Evolutionary conservation across 2,329 filamentous ascomycete genomes (phyloP).

Genomic region (Sclerotinia subarctica): DNA sequence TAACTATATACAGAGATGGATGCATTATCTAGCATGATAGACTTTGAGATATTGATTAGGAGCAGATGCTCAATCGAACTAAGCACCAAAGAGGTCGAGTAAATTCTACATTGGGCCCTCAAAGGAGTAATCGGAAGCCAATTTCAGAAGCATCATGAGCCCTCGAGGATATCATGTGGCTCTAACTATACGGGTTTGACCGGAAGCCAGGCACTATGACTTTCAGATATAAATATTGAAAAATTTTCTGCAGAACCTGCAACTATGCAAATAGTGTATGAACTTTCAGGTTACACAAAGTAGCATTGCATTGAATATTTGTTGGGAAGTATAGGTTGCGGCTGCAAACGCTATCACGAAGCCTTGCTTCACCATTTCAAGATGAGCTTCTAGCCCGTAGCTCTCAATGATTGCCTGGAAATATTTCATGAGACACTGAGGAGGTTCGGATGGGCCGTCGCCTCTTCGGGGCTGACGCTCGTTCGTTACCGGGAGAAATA

Average conservation of each 20-base stretch:
- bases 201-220: slow-evolving; percentile 1
- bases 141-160: slow-evolving; percentile 3
- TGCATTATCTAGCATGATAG: slow-evolving; percentile 12
- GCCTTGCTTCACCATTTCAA: slow-evolving; percentile 6
- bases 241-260: background rate
- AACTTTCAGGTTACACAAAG: slow-evolving; percentile 1
- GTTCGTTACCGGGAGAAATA: background rate
- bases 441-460: background rate
- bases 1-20: background rate
- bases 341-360: background rate
- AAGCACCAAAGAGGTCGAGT: background rate
- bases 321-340: slow-evolving; percentile 1
- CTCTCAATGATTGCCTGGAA: background rate
- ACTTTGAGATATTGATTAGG: slow-evolving; percentile 2
- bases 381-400: background rate
- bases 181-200: background rate
- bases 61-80: slow-evolving; percentile 4
- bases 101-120: background rate
- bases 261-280: slow-evolving; percentile 5
- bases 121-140: slow-evolving; percentile 3
- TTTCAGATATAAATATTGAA: background rate
- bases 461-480: background rate
- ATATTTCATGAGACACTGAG: background rate
- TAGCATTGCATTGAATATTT: slow-evolving; percentile 7
- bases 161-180: slow-evolving; percentile 4